Evolutionary conservation across 768 basidiomycete species (phyloP), one percentile per base, ranked within the genome.

Genomic region (Rhizopogon salebrosus): DNA sequence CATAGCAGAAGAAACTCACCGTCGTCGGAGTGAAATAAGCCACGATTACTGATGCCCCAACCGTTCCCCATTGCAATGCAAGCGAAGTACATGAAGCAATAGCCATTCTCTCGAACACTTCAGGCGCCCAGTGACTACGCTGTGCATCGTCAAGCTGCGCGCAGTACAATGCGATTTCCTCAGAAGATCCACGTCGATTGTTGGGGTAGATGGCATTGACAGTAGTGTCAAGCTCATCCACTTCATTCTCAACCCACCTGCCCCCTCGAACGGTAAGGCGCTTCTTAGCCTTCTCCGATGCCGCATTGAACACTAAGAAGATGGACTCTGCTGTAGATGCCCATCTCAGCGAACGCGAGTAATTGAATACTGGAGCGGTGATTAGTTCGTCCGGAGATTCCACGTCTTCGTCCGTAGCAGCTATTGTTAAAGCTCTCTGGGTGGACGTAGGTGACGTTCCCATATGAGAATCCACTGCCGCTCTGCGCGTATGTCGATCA

Each of bases 21-120:
- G 27, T 56, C 4, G 64, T 66, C 6, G 64, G 64, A 5, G 64
- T 65, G 36, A 57, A 59, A 41, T 53, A 57, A 9, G 62, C 58
- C 14, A 62, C 57, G 8, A 62, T 26, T 16, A 63, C 35, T 7
- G 64, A 62, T 8, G 61, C 61, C 8, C 64, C 62, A 10, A 56
- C 46, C 3, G 63, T 61, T 5, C 52, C 56, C 65, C 64, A 67
- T 52, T 65, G 63, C 23, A 65, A 37, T 7, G 51, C 40, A 1
- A 65, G 45, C n/a, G 62, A 57, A 10, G 56, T 38, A 11, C 53
- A 3, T 7, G 64, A 59, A 13, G 65, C 64, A 24, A 63, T 39
- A n/a, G 54, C 14, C 18, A 64, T 56, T 29, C 63, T 49, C 29
- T 23, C 37, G 38, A 55, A 59, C 27, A 57, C 54, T 1, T 49